Conservation (phyloP, 257 asterid genomes). For the Schizonepeta tenuifolia region DNA sequence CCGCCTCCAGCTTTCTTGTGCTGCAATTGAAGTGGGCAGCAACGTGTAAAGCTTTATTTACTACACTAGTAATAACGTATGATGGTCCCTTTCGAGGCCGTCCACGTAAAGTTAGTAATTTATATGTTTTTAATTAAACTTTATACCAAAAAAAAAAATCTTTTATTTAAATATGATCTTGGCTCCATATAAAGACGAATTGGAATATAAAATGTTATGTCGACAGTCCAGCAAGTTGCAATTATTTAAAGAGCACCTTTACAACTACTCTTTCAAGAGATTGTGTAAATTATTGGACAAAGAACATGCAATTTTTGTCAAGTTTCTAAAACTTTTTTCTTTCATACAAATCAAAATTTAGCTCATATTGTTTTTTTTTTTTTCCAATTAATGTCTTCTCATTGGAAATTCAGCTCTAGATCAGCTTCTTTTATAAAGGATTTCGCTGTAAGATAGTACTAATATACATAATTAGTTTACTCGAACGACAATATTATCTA, state of each 20-base stretch:
- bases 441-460: too few species aligned
- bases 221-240: conserved; percentile 36
- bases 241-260: conserved; percentile 12
- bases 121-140: not conserved
- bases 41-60: conserved; percentile 40
- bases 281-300: conserved; percentile 18
- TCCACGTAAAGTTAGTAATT: conserved; percentile 33
- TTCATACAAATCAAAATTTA: not conserved
- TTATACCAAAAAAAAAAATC: not conserved
- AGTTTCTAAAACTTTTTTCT: not conserved
- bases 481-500: not conserved
- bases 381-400: too few species aligned
- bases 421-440: too few species aligned
- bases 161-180: not conserved
- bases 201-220: not conserved
- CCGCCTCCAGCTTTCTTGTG: conserved; percentile 34
- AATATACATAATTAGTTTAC: too few species aligned
- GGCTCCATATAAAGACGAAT: conserved; percentile 13
- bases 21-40: conserved; percentile 24
- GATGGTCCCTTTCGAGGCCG: conserved; percentile 37
- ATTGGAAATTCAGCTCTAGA: too few species aligned
- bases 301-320: not conserved
- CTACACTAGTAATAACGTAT: conserved; percentile 37
- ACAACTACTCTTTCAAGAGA: conserved; percentile 24
- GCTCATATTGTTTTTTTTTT: not conserved